phyloP scores from a whole-genome alignment of 805 yeast species.

The Candida ficus region DNA sequence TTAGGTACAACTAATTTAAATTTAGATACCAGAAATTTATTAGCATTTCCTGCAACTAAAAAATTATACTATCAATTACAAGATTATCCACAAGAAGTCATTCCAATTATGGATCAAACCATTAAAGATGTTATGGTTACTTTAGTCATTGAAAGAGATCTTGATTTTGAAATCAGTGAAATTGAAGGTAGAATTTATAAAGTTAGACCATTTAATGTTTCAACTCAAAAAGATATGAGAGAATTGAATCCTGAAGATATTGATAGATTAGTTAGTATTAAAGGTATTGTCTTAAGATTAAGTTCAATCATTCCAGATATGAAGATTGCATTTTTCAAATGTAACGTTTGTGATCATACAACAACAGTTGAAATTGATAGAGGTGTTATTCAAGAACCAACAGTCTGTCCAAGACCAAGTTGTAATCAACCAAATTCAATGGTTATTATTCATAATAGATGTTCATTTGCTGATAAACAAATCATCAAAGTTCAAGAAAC shows the following conservation, averaged over 20 bases:
- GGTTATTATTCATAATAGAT: conserved; percentile 87
- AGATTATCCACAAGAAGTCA: conserved; percentile 93
- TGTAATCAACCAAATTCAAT: conserved; percentile 83
- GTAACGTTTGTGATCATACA: conserved; percentile 92
- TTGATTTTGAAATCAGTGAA: conserved; percentile 50
- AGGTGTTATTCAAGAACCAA: conserved; percentile 91
- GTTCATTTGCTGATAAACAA: conserved; percentile 92
- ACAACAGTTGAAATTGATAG: conserved; percentile 88
- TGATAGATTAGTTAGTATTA: conserved; percentile 85
- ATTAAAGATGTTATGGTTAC: conserved; percentile 85
- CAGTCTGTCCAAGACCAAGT: conserved; percentile 82
- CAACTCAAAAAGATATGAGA: conserved; percentile 73
- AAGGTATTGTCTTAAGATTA: conserved; percentile 84
- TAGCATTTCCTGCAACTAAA: conserved; percentile 68
- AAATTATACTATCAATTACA: conserved; percentile 81
- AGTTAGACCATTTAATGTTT: conserved; percentile 84
- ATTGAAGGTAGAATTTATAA: conserved; percentile 81
- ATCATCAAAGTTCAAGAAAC: conserved; percentile 92
- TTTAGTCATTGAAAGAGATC: conserved; percentile 49
- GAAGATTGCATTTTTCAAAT: conserved; percentile 95
- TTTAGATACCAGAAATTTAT: conserved; percentile 74
- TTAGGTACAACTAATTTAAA: conserved; percentile 80
- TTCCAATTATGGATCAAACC: conserved; percentile 97
- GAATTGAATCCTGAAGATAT: conserved; percentile 92
- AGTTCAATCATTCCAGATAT: conserved; percentile 95